Evolutionary conservation across 192 early-diverging fungal genomes (phyloP), one percentile per base, ranked within the genome.

Genomic region (Phycomyces blakesleeanus): DNA sequence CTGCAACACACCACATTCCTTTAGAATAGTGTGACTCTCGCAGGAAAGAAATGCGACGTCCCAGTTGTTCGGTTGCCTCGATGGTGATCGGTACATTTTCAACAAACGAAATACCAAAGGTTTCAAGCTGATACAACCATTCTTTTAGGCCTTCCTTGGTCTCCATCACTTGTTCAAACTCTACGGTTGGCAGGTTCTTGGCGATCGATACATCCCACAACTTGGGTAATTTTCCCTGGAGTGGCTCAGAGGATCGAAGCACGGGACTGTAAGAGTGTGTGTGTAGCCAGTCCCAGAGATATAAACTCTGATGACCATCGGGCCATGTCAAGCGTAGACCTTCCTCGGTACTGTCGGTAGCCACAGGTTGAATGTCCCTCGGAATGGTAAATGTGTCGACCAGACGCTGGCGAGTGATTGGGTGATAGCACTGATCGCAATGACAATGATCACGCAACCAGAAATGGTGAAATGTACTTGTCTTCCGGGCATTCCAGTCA

Each of bases 391-490:
- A 84, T 0, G 92, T 93, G 63, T 90, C 78, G 14, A 91, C 61
- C 14, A 93, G 76, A 11, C 92, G 74, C 67, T 94, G 92, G 49
- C 87, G 89, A 0, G 92, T 93, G 15, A 84, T 67, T 5, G 78
- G 66, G 52, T 93, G 92, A 68, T 83, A 94, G 64, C 92, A 94
- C 37, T 82, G 49, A 2, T 81, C 74, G 55, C 92, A 94, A 24
- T 78, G 81, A 68, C 92, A 94, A 70, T 94, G 92, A 64, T 94
- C 91, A 9, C 92, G 75, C 39, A 94, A 79, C 92, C 92, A 94
- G 39, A 94, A 78, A 15, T 80, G 66, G 68, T 92, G 83, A 65
- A 82, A 78, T 16, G 52, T 25, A 50, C 68, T 75, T 38, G 59
- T 55, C 18, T 62, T 59, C 14, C 64, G 37, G 11, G 64, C 55